Evolutionary conservation across 2,329 filamentous ascomycete genomes (phyloP).

Genomic region (Beauveria medogensis): DNA sequence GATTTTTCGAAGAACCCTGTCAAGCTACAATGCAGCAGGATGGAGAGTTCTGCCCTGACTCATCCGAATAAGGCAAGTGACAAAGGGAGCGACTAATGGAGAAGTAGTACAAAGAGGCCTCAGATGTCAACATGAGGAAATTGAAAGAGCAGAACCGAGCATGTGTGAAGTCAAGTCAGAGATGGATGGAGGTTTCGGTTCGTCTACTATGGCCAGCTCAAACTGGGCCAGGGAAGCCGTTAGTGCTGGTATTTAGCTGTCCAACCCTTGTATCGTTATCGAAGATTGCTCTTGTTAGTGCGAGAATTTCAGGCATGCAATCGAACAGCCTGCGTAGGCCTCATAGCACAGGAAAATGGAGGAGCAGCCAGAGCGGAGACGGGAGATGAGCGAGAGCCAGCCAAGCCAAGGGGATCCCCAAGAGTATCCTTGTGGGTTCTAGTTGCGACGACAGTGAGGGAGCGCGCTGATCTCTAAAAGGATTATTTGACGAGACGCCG

Average conservation of each 20-base stretch:
- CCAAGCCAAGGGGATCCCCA: not conserved
- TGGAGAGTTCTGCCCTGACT: not conserved
- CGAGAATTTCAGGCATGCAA: not conserved
- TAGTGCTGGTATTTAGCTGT: not conserved
- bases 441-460: not conserved
- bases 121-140: not conserved
- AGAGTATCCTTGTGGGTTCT: not conserved
- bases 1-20: conserved; percentile 3
- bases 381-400: not conserved
- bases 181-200: not conserved
- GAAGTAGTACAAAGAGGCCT: not conserved
- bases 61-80: not conserved
- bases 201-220: not conserved
- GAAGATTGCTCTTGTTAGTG: not conserved
- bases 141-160: not conserved
- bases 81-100: not conserved
- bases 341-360: not conserved
- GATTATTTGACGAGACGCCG: not conserved
- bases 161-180: not conserved
- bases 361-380: not conserved
- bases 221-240: not conserved
- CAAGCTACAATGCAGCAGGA: not conserved
- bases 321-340: not conserved
- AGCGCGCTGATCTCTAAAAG: not conserved
- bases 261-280: not conserved